These are phyloP conservation scores for Pyrenophora tritici-repentis DNA, from an alignment of 2,329 filamentous ascomycete species.

Conservation along the genomic window DNA sequence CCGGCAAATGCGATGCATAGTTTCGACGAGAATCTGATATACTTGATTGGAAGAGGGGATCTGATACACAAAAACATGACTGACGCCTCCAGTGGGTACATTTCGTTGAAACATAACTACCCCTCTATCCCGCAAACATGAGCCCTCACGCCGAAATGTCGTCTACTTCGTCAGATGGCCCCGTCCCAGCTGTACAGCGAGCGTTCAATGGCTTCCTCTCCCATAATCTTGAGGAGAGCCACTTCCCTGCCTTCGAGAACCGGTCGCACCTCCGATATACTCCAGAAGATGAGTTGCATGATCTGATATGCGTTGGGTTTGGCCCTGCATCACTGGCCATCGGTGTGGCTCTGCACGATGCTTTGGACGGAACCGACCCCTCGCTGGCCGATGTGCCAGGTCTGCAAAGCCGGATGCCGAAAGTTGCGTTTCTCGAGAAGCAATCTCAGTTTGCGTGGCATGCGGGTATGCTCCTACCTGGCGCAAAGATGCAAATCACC, in stretches of 20 bases:
- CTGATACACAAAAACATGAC: too few species aligned
- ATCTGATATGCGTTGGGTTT: slow-evolving; percentile 90
- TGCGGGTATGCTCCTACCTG: slow-evolving; percentile 90
- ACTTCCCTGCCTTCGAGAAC: slow-evolving; percentile 37
- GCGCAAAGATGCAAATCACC: slow-evolving; percentile 95
- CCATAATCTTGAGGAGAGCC: slow-evolving; percentile 34
- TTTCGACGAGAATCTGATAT: not conserved
- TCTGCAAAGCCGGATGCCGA: slow-evolving; percentile 58
- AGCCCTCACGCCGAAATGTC: slow-evolving; percentile 42
- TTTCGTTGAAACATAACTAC: too few species aligned
- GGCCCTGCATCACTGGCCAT: slow-evolving; percentile 89
- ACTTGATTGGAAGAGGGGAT: too few species aligned
- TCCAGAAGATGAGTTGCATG: slow-evolving; percentile 69
- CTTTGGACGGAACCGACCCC: slow-evolving; percentile 51
- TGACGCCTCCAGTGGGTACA: too few species aligned
- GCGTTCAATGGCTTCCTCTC: slow-evolving; percentile 37
- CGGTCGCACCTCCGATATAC: slow-evolving; percentile 59
- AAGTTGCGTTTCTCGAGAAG: slow-evolving; percentile 85
- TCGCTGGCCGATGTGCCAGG: slow-evolving; percentile 38
- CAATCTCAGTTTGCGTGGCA: slow-evolving; percentile 88
- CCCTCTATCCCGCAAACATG: slow-evolving; percentile 27
- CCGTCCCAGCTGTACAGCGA: slow-evolving; percentile 29
- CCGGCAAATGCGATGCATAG: not conserved
- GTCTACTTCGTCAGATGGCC: slow-evolving; percentile 19
- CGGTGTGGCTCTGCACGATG: slow-evolving; percentile 85